Base-by-base conservation (phyloP, 202 grass and related monocot genomes). In the Panicum virgatum region DNA sequence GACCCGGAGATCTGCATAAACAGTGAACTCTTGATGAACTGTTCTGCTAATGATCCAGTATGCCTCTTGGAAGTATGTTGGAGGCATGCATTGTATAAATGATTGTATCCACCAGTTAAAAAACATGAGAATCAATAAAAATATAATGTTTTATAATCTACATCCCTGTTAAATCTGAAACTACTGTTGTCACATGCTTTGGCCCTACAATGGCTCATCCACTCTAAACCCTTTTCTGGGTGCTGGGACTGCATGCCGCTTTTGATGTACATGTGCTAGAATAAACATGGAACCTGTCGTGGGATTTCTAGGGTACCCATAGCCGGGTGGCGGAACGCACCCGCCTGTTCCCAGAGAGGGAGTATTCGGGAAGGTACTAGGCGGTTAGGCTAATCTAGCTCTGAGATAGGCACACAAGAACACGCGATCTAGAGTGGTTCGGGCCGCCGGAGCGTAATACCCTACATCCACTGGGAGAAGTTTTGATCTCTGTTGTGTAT, bases 1-100 rank as follows among this genome's bases (percentile, higher is more conserved):
- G 63, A 99, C 87, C 11, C 77, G 87, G 78, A 96, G 63, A 52
- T 86, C 64, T 84, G 82, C 77, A 50, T 98, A 74, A 84, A 18
- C 12, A 29, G 40, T 80, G 79, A 39, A 84, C 39, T 83, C 18
- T 80, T 14, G 9, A 62, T 58, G 39, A 77, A 76, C 40, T 40
- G 64, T 86, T 73, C 44, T 65, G 66, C 40, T 68, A 60, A 50
- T 6, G 27, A 63, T 19, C 29, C 16, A 59, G 9, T 42, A 44
- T 74, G 45, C 44, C 79, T 73, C 12, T 56, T 47, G 23, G 83
- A 69, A 83, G 11, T 61, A 34, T 86, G 43, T 83, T 86, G 51
- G 58, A 42, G 19, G 39, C 5, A 5, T 77, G 64, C 30, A 11
- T 73, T 86, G 14, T 83, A 18, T 81, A 80, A 79, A 74, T 79